Percentiles rank a stretch among this genome's conserved stretches.
Conservation (phyloP, 2,329 filamentous ascomycete genomes). For the Pseudocercospora eumusae region DNA sequence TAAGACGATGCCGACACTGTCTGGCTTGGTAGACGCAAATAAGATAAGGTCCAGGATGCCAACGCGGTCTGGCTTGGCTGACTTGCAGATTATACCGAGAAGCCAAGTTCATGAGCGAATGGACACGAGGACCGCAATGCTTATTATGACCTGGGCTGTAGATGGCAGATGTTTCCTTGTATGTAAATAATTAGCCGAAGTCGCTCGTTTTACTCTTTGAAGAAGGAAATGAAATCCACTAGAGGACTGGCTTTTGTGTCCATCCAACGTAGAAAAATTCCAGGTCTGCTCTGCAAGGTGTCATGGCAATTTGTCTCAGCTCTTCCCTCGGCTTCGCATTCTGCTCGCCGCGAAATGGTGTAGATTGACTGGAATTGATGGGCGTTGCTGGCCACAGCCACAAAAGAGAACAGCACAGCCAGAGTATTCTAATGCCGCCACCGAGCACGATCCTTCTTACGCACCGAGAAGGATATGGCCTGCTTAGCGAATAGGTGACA, state of each 20-base stretch:
- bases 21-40: neutral
- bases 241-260: constrained; percentile 1
- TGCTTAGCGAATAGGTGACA: constrained; percentile 15
- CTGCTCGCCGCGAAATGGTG: constrained; percentile 13
- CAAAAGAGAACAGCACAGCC: constrained; percentile 17
- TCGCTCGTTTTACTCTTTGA: neutral
- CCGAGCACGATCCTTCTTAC: constrained; percentile 11
- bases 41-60: neutral
- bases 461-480: constrained; percentile 9
- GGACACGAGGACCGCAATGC: too few species aligned
- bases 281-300: neutral
- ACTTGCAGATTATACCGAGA: neutral
- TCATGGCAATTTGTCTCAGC: neutral
- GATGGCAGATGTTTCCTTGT: neutral
- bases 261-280: constrained; percentile 1
- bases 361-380: constrained; percentile 15
- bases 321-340: neutral
- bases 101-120: neutral
- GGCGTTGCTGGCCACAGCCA: constrained; percentile 17
- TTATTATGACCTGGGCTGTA: neutral
- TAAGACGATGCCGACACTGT: neutral
- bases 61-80: neutral
- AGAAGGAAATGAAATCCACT: neutral
- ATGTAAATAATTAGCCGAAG: neutral
- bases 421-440: constrained; percentile 4